Percentiles rank a stretch among this genome's conserved stretches.
Evolutionary conservation across 257 asterid genomes (phyloP).

Genomic region (Knoxia roxburghii): DNA sequence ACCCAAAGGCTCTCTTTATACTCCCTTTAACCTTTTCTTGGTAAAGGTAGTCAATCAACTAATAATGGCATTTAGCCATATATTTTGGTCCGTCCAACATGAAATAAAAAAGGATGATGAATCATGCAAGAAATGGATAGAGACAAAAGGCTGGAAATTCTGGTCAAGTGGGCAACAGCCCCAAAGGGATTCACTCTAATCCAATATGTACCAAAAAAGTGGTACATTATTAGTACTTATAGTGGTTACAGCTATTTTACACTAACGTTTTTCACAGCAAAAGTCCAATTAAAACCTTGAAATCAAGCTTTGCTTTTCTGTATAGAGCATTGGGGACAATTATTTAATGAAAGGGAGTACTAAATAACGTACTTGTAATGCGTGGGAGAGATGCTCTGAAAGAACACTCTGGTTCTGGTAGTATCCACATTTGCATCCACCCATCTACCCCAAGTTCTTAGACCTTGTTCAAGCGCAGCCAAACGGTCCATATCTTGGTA

Average conservation of each 20-base stretch:
- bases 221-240: not conserved
- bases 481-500: slow-evolving; percentile 76
- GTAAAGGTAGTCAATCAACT: too few relatives aligned
- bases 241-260: slow-evolving; percentile 20
- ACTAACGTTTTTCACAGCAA: too few relatives aligned
- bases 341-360: not conserved
- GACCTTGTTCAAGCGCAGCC: slow-evolving; percentile 64
- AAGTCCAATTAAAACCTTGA: too few relatives aligned
- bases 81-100: too few relatives aligned
- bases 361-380: slow-evolving; percentile 62
- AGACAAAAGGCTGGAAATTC: not conserved
- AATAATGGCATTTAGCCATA: not conserved
- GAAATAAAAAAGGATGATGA: too few relatives aligned
- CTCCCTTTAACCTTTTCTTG: too few relatives aligned
- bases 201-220: slow-evolving; percentile 19
- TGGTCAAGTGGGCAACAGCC: slow-evolving; percentile 13
- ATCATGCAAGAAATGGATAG: not conserved
- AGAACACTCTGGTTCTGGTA: slow-evolving; percentile 54
- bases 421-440: slow-evolving; percentile 60
- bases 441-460: slow-evolving; percentile 93
- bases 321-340: too few relatives aligned
- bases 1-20: too few relatives aligned
- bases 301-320: too few relatives aligned
- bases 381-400: slow-evolving; percentile 89
- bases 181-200: slow-evolving; percentile 6